Conservation (phyloP, 345 rosid genomes). For the Acer negundo region DNA sequence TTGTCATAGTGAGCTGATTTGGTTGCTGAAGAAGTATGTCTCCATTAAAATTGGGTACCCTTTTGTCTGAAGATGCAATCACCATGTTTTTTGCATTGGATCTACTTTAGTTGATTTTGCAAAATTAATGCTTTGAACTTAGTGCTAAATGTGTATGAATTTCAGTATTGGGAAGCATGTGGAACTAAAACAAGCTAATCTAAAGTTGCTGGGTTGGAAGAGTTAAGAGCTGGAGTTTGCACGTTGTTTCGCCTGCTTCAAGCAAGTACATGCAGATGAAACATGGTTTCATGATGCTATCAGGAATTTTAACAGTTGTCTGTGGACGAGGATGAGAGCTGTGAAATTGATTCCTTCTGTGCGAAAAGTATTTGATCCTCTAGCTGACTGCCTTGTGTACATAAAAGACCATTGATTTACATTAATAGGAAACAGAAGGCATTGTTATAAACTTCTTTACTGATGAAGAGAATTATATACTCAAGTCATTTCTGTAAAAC, state of each 20-base stretch:
- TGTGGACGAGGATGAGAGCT: not conserved
- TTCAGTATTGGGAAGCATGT: conserved; percentile 78
- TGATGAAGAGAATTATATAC: too few relatives aligned
- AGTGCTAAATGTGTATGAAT: conserved; percentile 8
- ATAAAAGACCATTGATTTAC: not conserved
- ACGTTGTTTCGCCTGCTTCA: not conserved
- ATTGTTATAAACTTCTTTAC: too few relatives aligned
- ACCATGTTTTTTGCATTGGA: not conserved
- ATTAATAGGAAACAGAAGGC: too few relatives aligned
- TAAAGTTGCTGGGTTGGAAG: conserved; percentile 78
- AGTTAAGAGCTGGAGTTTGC: conserved; percentile 19
- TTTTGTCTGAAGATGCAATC: not conserved
- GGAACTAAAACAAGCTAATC: conserved; percentile 65
- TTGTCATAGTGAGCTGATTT: not conserved
- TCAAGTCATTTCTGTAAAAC: too few relatives aligned
- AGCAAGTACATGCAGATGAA: not conserved
- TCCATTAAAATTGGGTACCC: not conserved
- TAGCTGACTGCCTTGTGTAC: not conserved
- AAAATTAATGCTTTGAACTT: not conserved
- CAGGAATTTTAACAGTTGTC: not conserved
- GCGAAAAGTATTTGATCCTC: not conserved
- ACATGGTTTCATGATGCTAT: not conserved
- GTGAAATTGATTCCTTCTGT: not conserved
- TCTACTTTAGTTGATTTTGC: not conserved
- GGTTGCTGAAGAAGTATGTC: not conserved